A percentile compares a stretch with the other conserved stretches of the same genome.
These are phyloP conservation scores for Neonectria sp. DNA, from an alignment of 2,329 filamentous ascomycete genomes.

Conservation along the genomic window DNA sequence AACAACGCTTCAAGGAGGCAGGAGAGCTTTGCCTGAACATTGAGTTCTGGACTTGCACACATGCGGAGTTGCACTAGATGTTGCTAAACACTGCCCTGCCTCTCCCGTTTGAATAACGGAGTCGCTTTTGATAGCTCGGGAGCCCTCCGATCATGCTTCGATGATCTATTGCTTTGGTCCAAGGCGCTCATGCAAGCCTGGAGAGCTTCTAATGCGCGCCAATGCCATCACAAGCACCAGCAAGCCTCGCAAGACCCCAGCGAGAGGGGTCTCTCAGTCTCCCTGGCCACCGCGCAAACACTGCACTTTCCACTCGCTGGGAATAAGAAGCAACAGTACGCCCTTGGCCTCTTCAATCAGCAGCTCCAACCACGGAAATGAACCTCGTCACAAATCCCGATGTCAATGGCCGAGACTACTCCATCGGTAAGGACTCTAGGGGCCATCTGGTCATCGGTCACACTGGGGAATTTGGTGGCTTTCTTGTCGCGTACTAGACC, in stretches of 20 bases:
- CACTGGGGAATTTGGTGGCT: slow-evolving; percentile 12
- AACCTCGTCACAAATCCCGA: slow-evolving; percentile 7
- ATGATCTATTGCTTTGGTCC: slow-evolving; percentile 16
- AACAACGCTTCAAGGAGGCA: no score
- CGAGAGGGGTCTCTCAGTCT: no score
- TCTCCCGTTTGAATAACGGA: background rate
- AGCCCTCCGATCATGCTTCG: slow-evolving; percentile 13
- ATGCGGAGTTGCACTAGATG: no score
- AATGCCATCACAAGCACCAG: no score
- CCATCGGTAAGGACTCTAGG: background rate
- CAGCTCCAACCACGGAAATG: slow-evolving; percentile 14
- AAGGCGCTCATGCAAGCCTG: slow-evolving; percentile 4
- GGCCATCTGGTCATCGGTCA: slow-evolving; percentile 3
- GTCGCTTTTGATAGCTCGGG: slow-evolving; percentile 18
- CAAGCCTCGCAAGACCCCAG: no score
- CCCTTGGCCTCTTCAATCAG: background rate
- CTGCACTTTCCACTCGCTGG: slow-evolving; percentile 5
- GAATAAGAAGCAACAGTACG: background rate
- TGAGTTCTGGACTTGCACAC: no score
- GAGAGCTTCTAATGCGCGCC: background rate
- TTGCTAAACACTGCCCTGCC: no score
- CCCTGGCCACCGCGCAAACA: background rate
- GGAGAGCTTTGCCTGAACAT: no score
- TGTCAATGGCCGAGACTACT: background rate
- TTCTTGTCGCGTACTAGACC: slow-evolving; percentile 9